Conservation (phyloP, 768 basidiomycete species). For the Mycena pura region DNA sequence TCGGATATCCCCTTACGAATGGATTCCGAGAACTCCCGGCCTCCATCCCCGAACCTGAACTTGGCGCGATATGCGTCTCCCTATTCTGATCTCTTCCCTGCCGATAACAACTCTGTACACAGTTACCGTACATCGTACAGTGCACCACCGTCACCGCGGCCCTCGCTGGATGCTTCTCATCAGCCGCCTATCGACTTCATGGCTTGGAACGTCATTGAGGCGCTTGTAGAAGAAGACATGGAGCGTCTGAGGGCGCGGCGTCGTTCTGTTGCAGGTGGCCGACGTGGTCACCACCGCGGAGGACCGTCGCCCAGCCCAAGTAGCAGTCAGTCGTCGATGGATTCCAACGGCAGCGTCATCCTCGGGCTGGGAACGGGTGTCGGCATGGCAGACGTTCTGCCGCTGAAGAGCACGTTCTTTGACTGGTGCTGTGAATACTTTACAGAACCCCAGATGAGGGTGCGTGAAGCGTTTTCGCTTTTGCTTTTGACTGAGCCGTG, state of each 20-base stretch:
- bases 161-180: slow-evolving; percentile 39
- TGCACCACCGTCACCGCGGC: slow-evolving; percentile 39
- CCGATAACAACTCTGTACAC: neutral
- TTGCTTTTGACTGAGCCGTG: slow-evolving; percentile 5
- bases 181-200: slow-evolving; percentile 59
- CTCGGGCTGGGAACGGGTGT: slow-evolving; percentile 81
- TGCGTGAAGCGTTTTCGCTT: slow-evolving; percentile 42
- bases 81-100: slow-evolving; percentile 52
- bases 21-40: slow-evolving; percentile 57
- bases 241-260: slow-evolving; percentile 82
- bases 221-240: slow-evolving; percentile 94
- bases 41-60: slow-evolving; percentile 82
- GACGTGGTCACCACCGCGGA: slow-evolving; percentile 47
- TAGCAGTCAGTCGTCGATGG: slow-evolving; percentile 79
- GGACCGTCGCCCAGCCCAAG: slow-evolving; percentile 69
- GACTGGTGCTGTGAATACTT: slow-evolving; percentile 99
- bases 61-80: slow-evolving; percentile 80
- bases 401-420: slow-evolving; percentile 90
- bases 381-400: slow-evolving; percentile 84
- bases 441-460: slow-evolving; percentile 98
- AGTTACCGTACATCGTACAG: neutral
- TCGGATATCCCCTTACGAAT: slow-evolving; percentile 28
- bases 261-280: slow-evolving; percentile 46
- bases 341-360: slow-evolving; percentile 74
- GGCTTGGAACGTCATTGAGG: slow-evolving; percentile 84